Conservation (phyloP, 495 filamentous ascomycete species). For the Platismatia glauca region DNA sequence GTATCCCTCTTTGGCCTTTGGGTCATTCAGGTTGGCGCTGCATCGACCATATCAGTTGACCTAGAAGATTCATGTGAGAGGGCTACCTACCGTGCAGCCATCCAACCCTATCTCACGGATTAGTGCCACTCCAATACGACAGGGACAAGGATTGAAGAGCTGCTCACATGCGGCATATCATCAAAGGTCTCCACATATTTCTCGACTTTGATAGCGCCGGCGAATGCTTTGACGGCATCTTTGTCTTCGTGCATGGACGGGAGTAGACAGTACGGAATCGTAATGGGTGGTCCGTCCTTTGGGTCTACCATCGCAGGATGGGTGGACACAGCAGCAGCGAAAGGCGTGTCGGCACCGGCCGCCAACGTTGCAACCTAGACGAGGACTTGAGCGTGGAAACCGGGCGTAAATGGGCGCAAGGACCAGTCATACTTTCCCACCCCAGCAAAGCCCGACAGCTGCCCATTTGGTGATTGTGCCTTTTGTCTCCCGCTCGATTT, state of each 20-base stretch:
- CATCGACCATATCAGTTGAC: background rate
- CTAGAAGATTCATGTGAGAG: background rate
- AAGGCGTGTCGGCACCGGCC: slow-evolving; percentile 44
- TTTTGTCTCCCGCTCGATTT: slow-evolving; percentile 42
- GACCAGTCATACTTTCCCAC: slow-evolving; percentile 47
- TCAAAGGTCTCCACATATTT: slow-evolving; percentile 68
- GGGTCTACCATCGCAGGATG: slow-evolving; percentile 84
- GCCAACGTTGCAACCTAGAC: slow-evolving; percentile 45
- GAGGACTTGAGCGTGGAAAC: background rate
- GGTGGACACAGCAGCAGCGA: slow-evolving; percentile 56
- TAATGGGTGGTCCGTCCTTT: slow-evolving; percentile 40
- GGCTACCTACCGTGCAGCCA: background rate
- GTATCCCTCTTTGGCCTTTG: background rate
- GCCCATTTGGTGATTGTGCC: slow-evolving; percentile 59
- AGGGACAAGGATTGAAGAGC: background rate
- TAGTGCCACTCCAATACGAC: background rate
- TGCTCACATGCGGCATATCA: slow-evolving; percentile 56
- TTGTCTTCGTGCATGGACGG: slow-evolving; percentile 56
- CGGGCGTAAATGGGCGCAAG: background rate
- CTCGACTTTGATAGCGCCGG: slow-evolving; percentile 51
- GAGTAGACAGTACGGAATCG: slow-evolving; percentile 34
- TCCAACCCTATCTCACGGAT: background rate
- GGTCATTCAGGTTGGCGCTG: background rate
- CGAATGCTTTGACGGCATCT: slow-evolving; percentile 60
- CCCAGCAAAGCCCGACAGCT: slow-evolving; percentile 88